Conservation (phyloP, 257 asterid species). For the Plectranthus barbatus region DNA sequence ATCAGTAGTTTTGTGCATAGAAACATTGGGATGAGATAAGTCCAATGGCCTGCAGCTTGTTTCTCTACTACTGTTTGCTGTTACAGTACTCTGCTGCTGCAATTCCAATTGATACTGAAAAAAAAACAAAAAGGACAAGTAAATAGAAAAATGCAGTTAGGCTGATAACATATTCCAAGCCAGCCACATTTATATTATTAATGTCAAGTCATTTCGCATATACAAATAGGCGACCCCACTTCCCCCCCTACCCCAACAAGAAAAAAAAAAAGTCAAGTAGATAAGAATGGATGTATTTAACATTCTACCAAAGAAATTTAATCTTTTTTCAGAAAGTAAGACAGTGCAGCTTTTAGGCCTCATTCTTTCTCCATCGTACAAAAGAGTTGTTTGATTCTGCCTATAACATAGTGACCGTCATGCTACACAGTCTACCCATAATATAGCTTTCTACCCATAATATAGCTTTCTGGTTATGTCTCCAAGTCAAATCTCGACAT, state of each 20-base stretch:
- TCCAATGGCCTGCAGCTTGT: conserved; percentile 23
- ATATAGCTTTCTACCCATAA: conserved; percentile 17
- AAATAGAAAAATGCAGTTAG: background rate
- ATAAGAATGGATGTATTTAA: conserved; percentile 12
- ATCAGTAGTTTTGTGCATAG: conserved; percentile 5
- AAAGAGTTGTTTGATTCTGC: conserved; percentile 8
- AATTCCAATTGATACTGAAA: conserved; percentile 26
- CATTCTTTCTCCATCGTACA: conserved; percentile 35
- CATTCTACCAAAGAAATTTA: conserved; percentile 35
- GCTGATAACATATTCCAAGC: background rate
- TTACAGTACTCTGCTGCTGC: conserved; percentile 14
- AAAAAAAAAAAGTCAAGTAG: too few species aligned
- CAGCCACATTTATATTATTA: background rate
- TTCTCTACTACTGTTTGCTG: conserved; percentile 12
- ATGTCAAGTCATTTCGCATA: background rate
- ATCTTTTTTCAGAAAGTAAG: conserved; percentile 25
- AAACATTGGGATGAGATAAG: conserved; percentile 20
- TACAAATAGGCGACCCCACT: background rate
- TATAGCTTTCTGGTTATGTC: conserved; percentile 3
- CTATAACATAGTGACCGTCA: conserved; percentile 15
- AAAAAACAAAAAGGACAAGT: background rate
- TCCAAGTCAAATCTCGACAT: conserved; percentile 11
- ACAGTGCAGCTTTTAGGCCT: conserved; percentile 28
- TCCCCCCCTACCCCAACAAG: too few species aligned
- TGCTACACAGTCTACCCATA: conserved; percentile 18